Evolutionary conservation across 2,329 filamentous ascomycete species (phyloP).

Genomic region (Scedosporium boydii): DNA sequence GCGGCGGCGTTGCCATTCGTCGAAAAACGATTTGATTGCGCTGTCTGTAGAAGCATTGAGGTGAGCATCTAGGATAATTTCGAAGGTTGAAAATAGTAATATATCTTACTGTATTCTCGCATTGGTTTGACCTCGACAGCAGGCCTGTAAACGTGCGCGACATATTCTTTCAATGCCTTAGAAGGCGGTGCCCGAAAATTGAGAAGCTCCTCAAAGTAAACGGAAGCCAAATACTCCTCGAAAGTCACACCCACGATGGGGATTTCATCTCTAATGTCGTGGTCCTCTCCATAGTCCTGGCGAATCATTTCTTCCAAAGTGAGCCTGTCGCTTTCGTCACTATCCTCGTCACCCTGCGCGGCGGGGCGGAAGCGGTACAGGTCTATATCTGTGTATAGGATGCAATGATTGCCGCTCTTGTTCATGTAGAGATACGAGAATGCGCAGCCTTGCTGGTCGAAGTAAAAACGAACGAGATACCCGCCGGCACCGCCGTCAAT

Average conservation of each 20-base stretch:
- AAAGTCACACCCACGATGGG: slow-evolving; percentile 4
- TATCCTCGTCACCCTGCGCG: neutral
- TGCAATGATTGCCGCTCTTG: neutral
- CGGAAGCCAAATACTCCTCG: slow-evolving; percentile 4
- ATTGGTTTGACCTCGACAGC: neutral
- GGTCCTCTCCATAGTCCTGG: neutral
- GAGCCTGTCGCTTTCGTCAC: neutral
- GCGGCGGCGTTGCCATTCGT: too few species aligned
- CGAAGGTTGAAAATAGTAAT: too few species aligned
- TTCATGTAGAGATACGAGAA: slow-evolving; percentile 6
- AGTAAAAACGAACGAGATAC: slow-evolving; percentile 4
- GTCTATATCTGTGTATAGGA: neutral
- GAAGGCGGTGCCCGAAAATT: neutral
- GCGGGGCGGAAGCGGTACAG: neutral
- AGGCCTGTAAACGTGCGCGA: neutral
- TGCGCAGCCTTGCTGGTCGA: slow-evolving; percentile 3
- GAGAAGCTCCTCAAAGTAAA: slow-evolving; percentile 5
- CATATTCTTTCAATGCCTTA: neutral
- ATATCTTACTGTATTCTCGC: neutral
- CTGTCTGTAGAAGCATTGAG: too few species aligned
- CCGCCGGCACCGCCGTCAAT: slow-evolving; percentile 3
- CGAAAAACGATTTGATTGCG: too few species aligned
- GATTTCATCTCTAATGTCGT: neutral
- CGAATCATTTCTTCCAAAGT: neutral
- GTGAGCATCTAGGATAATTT: too few species aligned